phyloP scores from a whole-genome alignment of 2,329 filamentous ascomycete genomes.

The Fusarium neocosmosporiellum region DNA sequence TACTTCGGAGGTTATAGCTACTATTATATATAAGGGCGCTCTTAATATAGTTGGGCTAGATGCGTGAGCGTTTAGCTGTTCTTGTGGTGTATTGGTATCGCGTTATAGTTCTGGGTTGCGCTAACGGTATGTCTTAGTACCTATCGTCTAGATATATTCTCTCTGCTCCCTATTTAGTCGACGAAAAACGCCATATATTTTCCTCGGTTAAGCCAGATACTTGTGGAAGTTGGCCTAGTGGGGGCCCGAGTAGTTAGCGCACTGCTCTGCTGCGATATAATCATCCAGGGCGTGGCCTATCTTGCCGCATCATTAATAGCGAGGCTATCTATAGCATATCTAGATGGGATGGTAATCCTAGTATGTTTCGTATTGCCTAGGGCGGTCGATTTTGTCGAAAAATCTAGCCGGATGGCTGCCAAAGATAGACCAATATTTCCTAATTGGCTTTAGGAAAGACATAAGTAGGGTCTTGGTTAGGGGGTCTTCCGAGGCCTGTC shows the following conservation, averaged over 20 bases:
- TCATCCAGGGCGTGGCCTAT: neutral
- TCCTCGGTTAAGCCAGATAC: no score
- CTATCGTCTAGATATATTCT: no score
- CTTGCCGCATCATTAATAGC: neutral
- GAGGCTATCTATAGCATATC: neutral
- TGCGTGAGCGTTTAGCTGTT: neutral
- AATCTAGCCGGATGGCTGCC: neutral
- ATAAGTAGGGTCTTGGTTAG: constrained; percentile 17
- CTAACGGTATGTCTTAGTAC: no score
- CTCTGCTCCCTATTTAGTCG: no score
- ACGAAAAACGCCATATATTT: no score
- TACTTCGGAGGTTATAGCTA: neutral
- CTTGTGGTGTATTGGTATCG: neutral
- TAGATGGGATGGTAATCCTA: neutral
- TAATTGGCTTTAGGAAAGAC: constrained; percentile 23
- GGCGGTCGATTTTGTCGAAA: neutral
- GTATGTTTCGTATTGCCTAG: neutral
- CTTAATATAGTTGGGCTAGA: neutral
- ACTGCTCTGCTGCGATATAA: neutral
- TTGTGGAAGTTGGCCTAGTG: neutral
- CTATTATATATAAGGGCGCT: neutral
- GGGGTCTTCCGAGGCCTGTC: neutral
- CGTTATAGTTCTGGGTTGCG: neutral
- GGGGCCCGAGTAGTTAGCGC: neutral
- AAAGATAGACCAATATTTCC: constrained; percentile 16